A percentile compares a stretch with the other conserved stretches of the same genome.
Evolutionary conservation across 495 filamentous ascomycete species (phyloP).

Genomic region (Neurospora intermedia): DNA sequence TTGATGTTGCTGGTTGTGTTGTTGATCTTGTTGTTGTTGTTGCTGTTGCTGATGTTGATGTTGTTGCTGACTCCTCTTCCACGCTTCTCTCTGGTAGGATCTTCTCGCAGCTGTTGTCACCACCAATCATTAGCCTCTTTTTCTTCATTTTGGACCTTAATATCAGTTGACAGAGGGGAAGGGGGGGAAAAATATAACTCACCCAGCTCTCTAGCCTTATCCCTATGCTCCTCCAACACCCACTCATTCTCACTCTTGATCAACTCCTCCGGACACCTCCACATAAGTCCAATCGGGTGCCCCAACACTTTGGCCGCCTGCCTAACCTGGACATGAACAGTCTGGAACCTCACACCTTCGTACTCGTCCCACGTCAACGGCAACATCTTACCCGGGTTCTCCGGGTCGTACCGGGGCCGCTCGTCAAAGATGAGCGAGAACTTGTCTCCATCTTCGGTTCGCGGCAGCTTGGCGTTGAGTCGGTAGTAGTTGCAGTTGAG

Average conservation of each 20-base stretch:
- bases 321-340: constrained; percentile 1
- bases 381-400: neutral
- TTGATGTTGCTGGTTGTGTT: neutral
- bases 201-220: constrained; percentile 22
- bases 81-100: neutral
- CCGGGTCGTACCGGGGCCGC: neutral
- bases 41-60: neutral
- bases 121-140: neutral
- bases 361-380: neutral
- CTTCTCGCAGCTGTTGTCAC: neutral
- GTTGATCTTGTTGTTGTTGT: neutral
- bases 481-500: constrained; percentile 32
- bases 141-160: neutral
- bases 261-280: constrained; percentile 31
- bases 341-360: neutral
- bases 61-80: neutral
- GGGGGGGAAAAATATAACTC: constrained; percentile 8
- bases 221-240: constrained; percentile 20
- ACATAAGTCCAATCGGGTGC: constrained; percentile 9
- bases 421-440: constrained; percentile 1
- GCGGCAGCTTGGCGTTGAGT: constrained; percentile 20
- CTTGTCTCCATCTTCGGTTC: neutral
- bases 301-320: neutral
- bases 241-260: constrained; percentile 24
- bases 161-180: too few relatives aligned